Evolutionary conservation across 305 asterid genomes (phyloP), one percentile per base, ranked within the genome.

Genomic region (Fraxinus greggii): DNA sequence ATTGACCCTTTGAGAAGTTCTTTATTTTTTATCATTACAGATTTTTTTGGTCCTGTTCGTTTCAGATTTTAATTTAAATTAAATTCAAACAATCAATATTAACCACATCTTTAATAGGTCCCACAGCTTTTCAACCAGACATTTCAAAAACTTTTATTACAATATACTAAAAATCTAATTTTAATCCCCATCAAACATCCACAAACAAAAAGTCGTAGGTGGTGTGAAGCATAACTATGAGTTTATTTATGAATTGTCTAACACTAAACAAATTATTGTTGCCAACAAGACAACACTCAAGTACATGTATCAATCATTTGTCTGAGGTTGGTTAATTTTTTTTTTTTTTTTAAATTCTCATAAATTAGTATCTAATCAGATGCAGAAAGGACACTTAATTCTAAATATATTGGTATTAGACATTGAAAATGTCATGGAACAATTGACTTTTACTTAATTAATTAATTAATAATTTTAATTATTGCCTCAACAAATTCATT

Each of bases 221-320:
- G 51, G 17, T 12, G 59, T 45, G 59, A 48, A 13, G 17, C 59
- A 48, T 13, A 48, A 48, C 17, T 48, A 13, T 15, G 59, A 48
- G 19, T 13, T 48, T 4, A 48, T 15, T 48, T 48, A 48, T 48
- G 19, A 48, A 48, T 48, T 48, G 3, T 48, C 17, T 15, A 17
- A 42, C 61, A 48, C 17, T 56, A 23, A 26, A 63, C 10, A 48
- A 63, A 72, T 38, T 33, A 74, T 81, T 78, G 81, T 36, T 82
- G 79, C 70, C 83, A 85, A 78, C 54, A 69, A 5, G 81, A 82
- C 80, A 79, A 33, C 81, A 82, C 79, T 67, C 24, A 63, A 63
- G 63, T 72, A 82, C 80, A 83, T 59, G 82, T 23, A 83, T 65
- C 84, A 76, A 80, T 70, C 82, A 83, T 81, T 73, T 79, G 38